Evolutionary conservation across 148 eudicot species (phyloP).

Genomic region (Camellia granthamiana): DNA sequence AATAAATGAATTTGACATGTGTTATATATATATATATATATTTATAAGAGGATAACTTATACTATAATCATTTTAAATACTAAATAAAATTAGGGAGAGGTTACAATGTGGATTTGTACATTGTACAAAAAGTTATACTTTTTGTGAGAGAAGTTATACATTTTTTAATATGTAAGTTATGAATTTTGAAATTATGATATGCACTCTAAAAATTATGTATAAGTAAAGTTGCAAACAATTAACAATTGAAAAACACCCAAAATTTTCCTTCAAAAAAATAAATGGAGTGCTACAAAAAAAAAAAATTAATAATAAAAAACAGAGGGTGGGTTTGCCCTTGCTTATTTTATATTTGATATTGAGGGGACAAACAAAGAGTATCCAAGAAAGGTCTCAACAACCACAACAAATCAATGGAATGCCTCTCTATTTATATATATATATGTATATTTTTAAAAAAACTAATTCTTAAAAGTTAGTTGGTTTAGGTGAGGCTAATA

Average conservation of each 20-base stretch:
- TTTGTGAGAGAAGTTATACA: no score
- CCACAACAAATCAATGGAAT: conserved; percentile 4
- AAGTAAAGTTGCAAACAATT: neutral
- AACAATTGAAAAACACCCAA: no score
- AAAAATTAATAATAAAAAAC: neutral
- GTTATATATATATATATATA: no score
- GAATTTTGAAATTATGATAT: no score
- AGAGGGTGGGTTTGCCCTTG: neutral
- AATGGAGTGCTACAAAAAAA: neutral
- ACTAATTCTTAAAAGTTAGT: neutral
- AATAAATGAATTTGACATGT: no score
- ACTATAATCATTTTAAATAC: no score
- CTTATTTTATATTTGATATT: neutral
- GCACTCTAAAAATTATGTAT: neutral
- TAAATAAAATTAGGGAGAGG: no score
- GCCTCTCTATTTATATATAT: neutral
- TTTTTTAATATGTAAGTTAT: no score
- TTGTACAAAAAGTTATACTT: no score
- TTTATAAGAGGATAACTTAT: no score
- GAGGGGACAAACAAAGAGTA: conserved; percentile 23
- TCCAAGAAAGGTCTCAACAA: conserved; percentile 19
- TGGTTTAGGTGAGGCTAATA: conserved; percentile 21
- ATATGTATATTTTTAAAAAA: neutral
- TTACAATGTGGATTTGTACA: no score
- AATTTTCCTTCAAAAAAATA: neutral